These are phyloP conservation scores for Fusarium multiceps DNA, from an alignment of 2,329 filamentous ascomycete genomes.

Conservation along the genomic window DNA sequence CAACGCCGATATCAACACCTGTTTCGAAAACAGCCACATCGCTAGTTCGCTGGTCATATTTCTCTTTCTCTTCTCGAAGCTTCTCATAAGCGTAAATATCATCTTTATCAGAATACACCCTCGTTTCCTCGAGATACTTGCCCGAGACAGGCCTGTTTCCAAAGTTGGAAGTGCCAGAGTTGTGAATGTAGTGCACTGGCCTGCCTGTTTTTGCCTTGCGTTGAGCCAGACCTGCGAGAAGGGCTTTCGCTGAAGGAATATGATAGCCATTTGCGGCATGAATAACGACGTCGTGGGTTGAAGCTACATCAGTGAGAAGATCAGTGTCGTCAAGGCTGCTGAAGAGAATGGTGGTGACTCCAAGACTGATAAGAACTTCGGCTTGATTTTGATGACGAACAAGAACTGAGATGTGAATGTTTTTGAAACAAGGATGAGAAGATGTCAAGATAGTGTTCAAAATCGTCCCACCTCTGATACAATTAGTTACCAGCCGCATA, in stretches of 20 bases:
- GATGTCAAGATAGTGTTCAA: constrained; percentile 1
- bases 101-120: constrained; percentile 1
- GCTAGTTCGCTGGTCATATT: constrained; percentile 9
- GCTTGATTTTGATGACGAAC: constrained; percentile 1
- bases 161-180: constrained; percentile 16
- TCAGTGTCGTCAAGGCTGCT: background rate
- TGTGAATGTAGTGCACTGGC: constrained; percentile 8
- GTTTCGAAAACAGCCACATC: constrained; percentile 8
- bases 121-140: background rate
- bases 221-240: background rate
- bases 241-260: background rate
- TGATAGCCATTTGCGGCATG: constrained; percentile 18
- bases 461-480: constrained; percentile 4
- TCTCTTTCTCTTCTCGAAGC: background rate
- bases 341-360: background rate
- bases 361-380: background rate
- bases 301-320: background rate
- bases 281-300: background rate
- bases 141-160: background rate
- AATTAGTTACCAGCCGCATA: background rate
- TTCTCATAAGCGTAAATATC: constrained; percentile 11
- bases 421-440: background rate
- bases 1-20: background rate
- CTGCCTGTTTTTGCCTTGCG: background rate
- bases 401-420: background rate